phyloP scores from a whole-genome alignment of 495 filamentous ascomycete species.

The Podospora pseudocomata region DNA sequence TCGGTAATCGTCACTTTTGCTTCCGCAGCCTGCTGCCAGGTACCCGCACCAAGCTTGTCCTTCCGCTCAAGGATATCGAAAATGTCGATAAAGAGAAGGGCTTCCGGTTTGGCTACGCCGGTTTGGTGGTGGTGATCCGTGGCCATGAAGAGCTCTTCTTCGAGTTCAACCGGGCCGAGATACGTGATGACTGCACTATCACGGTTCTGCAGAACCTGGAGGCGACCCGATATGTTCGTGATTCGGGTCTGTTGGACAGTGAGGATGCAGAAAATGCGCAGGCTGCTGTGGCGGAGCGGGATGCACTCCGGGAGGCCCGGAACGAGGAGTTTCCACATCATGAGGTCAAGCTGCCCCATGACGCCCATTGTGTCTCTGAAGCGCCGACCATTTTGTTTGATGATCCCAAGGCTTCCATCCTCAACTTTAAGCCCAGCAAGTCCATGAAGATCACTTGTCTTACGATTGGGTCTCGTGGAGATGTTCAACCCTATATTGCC shows the following conservation, averaged over 20 bases:
- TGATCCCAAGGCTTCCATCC: conserved; percentile 83
- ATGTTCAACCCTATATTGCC: conserved; percentile 97
- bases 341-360: conserved; percentile 55
- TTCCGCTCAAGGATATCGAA: conserved; percentile 88
- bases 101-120: conserved; percentile 87
- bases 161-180: conserved; percentile 74
- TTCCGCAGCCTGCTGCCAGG: conserved; percentile 89
- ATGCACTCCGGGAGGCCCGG: conserved; percentile 75
- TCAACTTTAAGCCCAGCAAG: conserved; percentile 88
- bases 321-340: conserved; percentile 57
- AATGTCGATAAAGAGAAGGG: conserved; percentile 95
- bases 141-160: conserved; percentile 98
- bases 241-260: conserved; percentile 63
- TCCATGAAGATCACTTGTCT: conserved; percentile 85
- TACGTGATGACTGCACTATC: conserved; percentile 82
- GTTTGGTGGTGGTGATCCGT: conserved; percentile 83
- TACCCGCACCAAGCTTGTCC: conserved; percentile 87
- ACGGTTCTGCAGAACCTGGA: conserved; percentile 76
- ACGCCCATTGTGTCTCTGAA: conserved; percentile 49
- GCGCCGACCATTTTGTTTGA: conserved; percentile 80
- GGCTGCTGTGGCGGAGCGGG: conserved; percentile 76
- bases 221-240: conserved; percentile 64
- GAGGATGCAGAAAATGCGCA: conserved; percentile 70
- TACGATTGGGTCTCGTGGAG: conserved; percentile 92
- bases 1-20: conserved; percentile 85